Percentiles rank a stretch among this genome's conserved stretches.
Conservation (phyloP, 2,329 filamentous ascomycete species). For the Oidium heveae region DNA sequence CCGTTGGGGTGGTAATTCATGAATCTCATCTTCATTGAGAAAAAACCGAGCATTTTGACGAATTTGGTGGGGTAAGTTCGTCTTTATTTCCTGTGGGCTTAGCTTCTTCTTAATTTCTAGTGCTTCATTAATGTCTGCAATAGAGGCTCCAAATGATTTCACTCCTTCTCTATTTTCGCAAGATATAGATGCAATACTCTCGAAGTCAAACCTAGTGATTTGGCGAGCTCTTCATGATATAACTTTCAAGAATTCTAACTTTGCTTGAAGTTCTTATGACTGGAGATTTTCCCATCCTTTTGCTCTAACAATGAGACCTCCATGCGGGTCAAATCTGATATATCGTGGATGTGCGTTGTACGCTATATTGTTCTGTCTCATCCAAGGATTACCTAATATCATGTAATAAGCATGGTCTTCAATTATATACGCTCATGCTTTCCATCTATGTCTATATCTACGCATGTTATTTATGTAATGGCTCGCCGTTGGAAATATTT, state of each 20-base stretch:
- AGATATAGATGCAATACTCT: background rate
- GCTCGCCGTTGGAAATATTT: background rate
- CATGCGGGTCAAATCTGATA: background rate
- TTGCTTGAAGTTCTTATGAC: background rate
- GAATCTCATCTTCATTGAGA: background rate
- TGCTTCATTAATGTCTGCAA: too few species aligned
- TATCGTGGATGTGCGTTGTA: background rate
- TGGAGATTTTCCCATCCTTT: background rate
- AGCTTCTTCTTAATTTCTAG: background rate
- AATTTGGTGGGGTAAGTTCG: background rate
- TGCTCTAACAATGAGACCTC: background rate
- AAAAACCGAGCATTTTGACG: background rate
- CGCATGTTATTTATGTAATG: background rate
- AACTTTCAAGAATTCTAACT: background rate
- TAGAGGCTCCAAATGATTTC: background rate
- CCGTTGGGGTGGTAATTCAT: background rate
- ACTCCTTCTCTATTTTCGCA: background rate
- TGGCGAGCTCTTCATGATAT: background rate
- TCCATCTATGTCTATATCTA: too few species aligned
- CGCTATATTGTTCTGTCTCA: background rate
- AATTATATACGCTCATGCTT: background rate
- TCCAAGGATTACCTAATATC: background rate
- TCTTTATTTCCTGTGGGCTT: background rate
- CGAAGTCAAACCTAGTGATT: background rate
- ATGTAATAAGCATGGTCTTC: background rate